Conservation (phyloP, 2,329 filamentous ascomycete species). For the Didymella pinodella region DNA sequence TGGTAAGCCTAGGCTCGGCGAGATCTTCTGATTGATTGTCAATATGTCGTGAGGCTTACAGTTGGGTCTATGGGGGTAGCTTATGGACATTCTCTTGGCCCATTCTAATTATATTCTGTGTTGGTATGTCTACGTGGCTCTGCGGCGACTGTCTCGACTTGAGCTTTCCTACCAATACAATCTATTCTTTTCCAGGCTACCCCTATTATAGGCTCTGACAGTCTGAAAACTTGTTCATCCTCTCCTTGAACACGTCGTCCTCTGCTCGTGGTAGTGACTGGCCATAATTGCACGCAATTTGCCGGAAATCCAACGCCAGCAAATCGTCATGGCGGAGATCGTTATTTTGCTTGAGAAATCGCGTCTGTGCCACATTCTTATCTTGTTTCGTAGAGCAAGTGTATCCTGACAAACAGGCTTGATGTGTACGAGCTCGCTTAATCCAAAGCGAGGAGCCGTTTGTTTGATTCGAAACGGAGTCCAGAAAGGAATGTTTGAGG, state of each 20-base stretch:
- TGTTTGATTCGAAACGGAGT: background rate
- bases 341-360: too few species aligned
- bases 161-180: background rate
- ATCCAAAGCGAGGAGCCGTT: background rate
- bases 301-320: too few species aligned
- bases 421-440: background rate
- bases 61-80: background rate
- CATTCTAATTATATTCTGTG: background rate
- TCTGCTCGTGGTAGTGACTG: too few species aligned
- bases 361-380: too few species aligned
- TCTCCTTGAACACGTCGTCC: too few species aligned
- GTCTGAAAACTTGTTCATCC: too few species aligned
- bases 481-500: background rate
- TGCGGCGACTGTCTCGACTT: background rate
- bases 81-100: background rate
- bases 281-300: too few species aligned
- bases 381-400: too few species aligned
- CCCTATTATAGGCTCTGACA: too few species aligned
- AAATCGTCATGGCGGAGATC: too few species aligned
- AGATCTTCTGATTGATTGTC: conserved; percentile 41
- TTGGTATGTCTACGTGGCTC: background rate
- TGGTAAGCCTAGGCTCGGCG: conserved; percentile 68
- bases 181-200: background rate
- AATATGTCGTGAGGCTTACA: background rate
- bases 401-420: background rate